Evolutionary conservation across 176 grass and related monocot genomes (phyloP), one percentile per base, ranked within the genome.

Genomic region (Miscanthus lutarioriparius): DNA sequence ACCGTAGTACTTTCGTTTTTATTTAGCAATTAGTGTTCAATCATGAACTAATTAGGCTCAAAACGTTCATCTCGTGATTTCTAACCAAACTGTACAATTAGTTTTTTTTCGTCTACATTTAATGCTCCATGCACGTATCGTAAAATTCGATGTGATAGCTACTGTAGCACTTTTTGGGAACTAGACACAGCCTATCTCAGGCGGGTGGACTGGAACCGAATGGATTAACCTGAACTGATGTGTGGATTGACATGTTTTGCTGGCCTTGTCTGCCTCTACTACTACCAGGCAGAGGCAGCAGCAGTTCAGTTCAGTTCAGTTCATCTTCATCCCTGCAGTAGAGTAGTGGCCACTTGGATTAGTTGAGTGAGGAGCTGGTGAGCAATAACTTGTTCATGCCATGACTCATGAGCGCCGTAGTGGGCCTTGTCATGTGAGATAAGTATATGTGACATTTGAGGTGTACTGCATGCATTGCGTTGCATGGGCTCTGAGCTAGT

Each of bases 361-460:
- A 2, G 19, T 0, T n/a, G 20, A 56, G 51, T 56, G 51, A 43
- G 68, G 22, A 88, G 75, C 75, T 88, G 59, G 81, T 88, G 61
- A 59, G 68, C 74, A 78, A 73, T 82, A 70, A 76, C 64, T 71
- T 86, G 73, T 74, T 80, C 84, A 62, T 61, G 56, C n/a, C n/a
- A 25, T 12, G n/a, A 63, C 23, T 26, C 59, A 0, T 22, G 20
- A 22, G 16, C 15, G 49, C 16, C 48, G 49, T 38, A 80, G 80
- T 61, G 83, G 73, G 64, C 45, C 48, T 61, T 61, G 22, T 40
- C 40, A n/a, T 79, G 75, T 83, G 80, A 66, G 40, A 72, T 44
- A 40, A 40, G 67, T 70, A 54, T 30, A 91, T 72, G 85, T 80
- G 85, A 91, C 70, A 91, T 76, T 49, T 84, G 69, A 80, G 80